Percentiles rank a stretch among this genome's conserved stretches.
These are phyloP conservation scores for Phytophthora tubulina DNA, from an alignment of 352 stramenopile species.

Conservation along the genomic window DNA sequence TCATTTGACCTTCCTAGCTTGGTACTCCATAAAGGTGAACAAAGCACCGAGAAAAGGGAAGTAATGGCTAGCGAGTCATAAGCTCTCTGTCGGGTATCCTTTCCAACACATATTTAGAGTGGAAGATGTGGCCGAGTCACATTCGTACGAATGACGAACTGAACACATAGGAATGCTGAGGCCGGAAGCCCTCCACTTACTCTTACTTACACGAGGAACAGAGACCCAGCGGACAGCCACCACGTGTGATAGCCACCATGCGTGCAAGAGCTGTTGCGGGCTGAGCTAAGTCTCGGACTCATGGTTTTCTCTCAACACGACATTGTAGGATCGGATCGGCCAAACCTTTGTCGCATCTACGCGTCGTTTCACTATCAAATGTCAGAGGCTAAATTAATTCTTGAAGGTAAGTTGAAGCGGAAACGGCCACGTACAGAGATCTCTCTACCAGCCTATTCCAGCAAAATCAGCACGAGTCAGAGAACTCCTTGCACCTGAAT, in stretches of 20 bases:
- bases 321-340: background rate
- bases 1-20: background rate
- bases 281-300: no score
- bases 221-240: no score
- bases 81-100: background rate
- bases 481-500: background rate
- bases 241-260: background rate
- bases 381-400: slow-evolving; percentile 25
- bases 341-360: background rate
- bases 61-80: background rate
- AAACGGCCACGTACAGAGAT: background rate
- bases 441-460: no score
- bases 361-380: slow-evolving; percentile 43
- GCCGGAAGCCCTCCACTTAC: no score
- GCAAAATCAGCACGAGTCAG: no score
- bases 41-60: no score
- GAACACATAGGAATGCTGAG: no score
- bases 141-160: no score
- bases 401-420: slow-evolving; percentile 19
- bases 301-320: background rate
- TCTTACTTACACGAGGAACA: no score
- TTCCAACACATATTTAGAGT: background rate
- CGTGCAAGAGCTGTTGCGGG: no score
- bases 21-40: no score
- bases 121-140: no score